Conservation (phyloP, 1,139 yeast genomes). For the Lodderomyces beijingensis region DNA sequence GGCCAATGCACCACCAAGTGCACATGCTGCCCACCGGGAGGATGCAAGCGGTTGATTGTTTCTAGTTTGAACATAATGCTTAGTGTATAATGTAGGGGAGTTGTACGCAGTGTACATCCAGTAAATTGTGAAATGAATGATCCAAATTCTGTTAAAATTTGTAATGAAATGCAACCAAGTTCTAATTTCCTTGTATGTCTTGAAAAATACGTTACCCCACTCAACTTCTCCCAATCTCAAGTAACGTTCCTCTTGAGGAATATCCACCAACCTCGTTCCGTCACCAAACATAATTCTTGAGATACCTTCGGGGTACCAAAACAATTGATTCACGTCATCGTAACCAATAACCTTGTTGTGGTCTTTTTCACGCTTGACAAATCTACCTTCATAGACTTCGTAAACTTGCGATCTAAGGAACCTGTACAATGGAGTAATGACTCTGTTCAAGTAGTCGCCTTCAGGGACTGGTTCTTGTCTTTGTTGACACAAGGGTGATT, state of each 20-base stretch:
- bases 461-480: constrained; percentile 89
- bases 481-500: constrained; percentile 88
- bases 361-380: constrained; percentile 94
- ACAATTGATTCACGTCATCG: constrained; percentile 96
- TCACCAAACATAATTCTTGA: constrained; percentile 88
- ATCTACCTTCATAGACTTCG: constrained; percentile 91
- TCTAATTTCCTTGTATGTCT: constrained; percentile 94
- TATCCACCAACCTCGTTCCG: constrained; percentile 85
- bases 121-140: constrained; percentile 80
- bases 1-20: constrained; percentile 91
- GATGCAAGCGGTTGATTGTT: constrained; percentile 85
- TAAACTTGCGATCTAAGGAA: constrained; percentile 93
- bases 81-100: constrained; percentile 87
- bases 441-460: constrained; percentile 91
- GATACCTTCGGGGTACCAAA: constrained; percentile 99
- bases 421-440: constrained; percentile 87
- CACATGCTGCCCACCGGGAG: constrained; percentile 88
- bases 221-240: constrained; percentile 86
- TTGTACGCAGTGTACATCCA: constrained; percentile 96
- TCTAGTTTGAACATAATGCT: constrained; percentile 74
- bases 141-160: constrained; percentile 97
- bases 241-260: constrained; percentile 87
- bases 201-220: constrained; percentile 91
- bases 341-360: constrained; percentile 94
- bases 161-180: constrained; percentile 97